Evolutionary conservation across 2,329 filamentous ascomycete genomes (phyloP).

Genomic region (Hawksworthiomyces lignivorus): DNA sequence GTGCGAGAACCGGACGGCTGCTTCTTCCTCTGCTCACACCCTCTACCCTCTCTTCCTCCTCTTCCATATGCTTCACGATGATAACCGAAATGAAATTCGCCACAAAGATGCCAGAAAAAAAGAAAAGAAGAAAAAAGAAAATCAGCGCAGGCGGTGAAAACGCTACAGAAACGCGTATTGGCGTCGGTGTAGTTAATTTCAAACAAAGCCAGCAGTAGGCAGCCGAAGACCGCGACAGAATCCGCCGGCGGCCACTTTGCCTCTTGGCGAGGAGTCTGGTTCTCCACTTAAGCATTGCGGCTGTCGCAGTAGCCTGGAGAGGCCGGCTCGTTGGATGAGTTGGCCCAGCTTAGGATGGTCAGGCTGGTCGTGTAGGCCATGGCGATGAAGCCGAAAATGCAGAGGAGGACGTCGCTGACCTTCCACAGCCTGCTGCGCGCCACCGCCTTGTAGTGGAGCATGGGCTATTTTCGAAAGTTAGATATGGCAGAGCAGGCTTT

Average conservation of each 20-base stretch:
- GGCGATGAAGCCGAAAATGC: slow-evolving; percentile 73
- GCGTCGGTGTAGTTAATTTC: too few species aligned
- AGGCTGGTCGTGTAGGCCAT: slow-evolving; percentile 89
- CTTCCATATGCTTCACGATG: too few species aligned
- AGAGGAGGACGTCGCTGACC: slow-evolving; percentile 64
- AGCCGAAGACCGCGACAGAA: too few species aligned
- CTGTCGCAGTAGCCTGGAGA: slow-evolving; percentile 48
- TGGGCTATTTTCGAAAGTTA: slow-evolving; percentile 52
- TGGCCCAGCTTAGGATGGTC: slow-evolving; percentile 81
- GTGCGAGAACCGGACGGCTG: too few species aligned
- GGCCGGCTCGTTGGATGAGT: slow-evolving; percentile 36
- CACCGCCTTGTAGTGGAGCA: slow-evolving; percentile 80
- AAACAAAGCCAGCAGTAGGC: too few species aligned
- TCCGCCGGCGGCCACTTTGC: too few species aligned
- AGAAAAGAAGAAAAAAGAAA: not conserved
- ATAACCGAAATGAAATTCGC: too few species aligned
- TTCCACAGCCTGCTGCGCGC: slow-evolving; percentile 62
- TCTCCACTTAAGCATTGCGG: too few species aligned
- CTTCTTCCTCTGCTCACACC: too few species aligned
- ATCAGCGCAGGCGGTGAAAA: not conserved
- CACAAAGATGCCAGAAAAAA: too few species aligned
- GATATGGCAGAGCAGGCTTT: slow-evolving; percentile 4
- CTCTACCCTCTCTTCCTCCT: too few species aligned
- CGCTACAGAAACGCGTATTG: not conserved
- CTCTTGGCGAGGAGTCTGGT: too few species aligned